phyloP scores from a whole-genome alignment of 306 rosid genomes.

The apple (Malus domestica) region ASM211411v1 NC_041789.1:25698501-25699000 shows the following conservation, averaged over 20 bases:
- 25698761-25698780: constrained; percentile 55
- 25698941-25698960: constrained; percentile 51
- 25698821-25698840: constrained; percentile 25
- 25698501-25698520: constrained; percentile 62
- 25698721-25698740: constrained; percentile 39
- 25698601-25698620: constrained; percentile 38
- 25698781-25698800: constrained; percentile 28
- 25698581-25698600: constrained; percentile 66
- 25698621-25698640: constrained; percentile 26
- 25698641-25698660: constrained; percentile 42
- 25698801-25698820: constrained; percentile 33
- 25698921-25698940: constrained; percentile 64
- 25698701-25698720: constrained; percentile 58
- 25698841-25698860: constrained; percentile 18
- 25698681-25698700: constrained; percentile 94
- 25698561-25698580: constrained; percentile 37
- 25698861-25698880: constrained; percentile 24
- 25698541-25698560: constrained; percentile 53
- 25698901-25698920: constrained; percentile 52
- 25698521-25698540: constrained; percentile 40
- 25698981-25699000: constrained; percentile 80
- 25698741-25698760: constrained; percentile 34
- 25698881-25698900: constrained; percentile 37
- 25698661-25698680: constrained; percentile 47
- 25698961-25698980: constrained; percentile 78